Percentiles rank a stretch among this genome's conserved stretches.
phyloP scores from a whole-genome alignment of 805 yeast genomes.

The Yamadazyma kitorensis region DNA sequence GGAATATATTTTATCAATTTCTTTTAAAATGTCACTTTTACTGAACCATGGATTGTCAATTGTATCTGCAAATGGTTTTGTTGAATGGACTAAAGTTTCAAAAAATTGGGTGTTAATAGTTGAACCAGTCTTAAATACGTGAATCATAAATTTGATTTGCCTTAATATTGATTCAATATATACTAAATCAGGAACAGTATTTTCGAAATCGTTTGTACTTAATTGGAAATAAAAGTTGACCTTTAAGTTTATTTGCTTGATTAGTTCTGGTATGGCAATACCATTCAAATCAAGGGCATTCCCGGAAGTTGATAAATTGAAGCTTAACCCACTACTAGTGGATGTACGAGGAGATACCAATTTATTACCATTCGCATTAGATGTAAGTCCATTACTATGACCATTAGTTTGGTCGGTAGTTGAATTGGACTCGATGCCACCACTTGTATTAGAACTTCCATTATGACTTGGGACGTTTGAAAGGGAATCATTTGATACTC shows the following conservation, averaged over 20 bases:
- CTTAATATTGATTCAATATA: slow-evolving; percentile 71
- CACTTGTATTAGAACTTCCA: background rate
- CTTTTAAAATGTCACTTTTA: slow-evolving; percentile 41
- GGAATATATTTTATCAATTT: slow-evolving; percentile 33
- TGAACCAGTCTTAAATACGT: slow-evolving; percentile 48
- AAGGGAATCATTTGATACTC: slow-evolving; percentile 39
- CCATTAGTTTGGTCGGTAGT: too few species aligned
- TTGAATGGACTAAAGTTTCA: slow-evolving; percentile 43
- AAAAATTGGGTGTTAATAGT: slow-evolving; percentile 40
- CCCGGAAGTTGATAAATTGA: slow-evolving; percentile 24
- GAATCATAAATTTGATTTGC: slow-evolving; percentile 56
- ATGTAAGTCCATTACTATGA: slow-evolving; percentile 1
- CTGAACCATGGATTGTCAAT: slow-evolving; percentile 15
- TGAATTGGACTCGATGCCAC: too few species aligned
- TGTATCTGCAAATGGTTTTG: slow-evolving; percentile 5
- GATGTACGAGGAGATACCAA: slow-evolving; percentile 34
- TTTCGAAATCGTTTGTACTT: slow-evolving; percentile 60
- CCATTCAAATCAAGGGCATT: slow-evolving; percentile 24
- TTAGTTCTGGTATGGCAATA: slow-evolving; percentile 30
- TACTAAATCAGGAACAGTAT: slow-evolving; percentile 78
- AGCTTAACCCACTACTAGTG: slow-evolving; percentile 22
- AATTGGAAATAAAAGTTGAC: slow-evolving; percentile 28
- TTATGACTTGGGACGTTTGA: slow-evolving; percentile 6
- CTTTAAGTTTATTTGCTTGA: slow-evolving; percentile 26
- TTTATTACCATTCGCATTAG: slow-evolving; percentile 5